Conservation (phyloP, 768 basidiomycete species). For the Lepiota venenata region DNA sequence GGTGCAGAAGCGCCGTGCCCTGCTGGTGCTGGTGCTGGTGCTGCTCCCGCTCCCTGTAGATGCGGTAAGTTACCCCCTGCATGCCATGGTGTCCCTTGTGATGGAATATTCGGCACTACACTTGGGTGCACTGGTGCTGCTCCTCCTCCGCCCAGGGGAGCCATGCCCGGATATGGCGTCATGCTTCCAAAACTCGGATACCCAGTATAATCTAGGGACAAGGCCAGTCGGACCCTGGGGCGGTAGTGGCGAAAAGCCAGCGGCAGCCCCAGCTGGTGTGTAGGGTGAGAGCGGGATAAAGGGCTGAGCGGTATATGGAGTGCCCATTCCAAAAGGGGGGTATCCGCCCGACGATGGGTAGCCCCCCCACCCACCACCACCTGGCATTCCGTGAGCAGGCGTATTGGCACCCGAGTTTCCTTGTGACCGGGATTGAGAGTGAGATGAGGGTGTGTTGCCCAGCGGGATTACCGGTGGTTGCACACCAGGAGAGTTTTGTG, state of each 20-base stretch:
- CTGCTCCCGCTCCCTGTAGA: neutral
- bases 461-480: constrained; percentile 8
- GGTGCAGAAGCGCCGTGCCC: neutral
- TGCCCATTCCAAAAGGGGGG: neutral
- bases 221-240: neutral
- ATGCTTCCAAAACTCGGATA: neutral
- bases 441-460: constrained; percentile 1
- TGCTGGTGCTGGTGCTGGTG: neutral
- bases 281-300: neutral
- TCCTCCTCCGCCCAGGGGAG: neutral
- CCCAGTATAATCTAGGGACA: constrained; percentile 10
- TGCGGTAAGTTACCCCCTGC: neutral
- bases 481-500: constrained; percentile 3
- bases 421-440: neutral
- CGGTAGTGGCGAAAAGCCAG: neutral
- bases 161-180: neutral
- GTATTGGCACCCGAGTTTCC: neutral
- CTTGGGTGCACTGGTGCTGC: neutral
- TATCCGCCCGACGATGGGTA: neutral
- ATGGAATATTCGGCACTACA: neutral
- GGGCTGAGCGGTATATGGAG: neutral
- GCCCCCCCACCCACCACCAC: neutral
- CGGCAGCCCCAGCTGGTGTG: neutral
- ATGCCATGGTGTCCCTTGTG: neutral
- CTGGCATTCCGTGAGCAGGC: neutral